A percentile compares a stretch with the other conserved stretches of the same genome.
Evolutionary conservation across 129 eudicot species (phyloP).

Genomic region (Kitagawia praeruptora): DNA sequence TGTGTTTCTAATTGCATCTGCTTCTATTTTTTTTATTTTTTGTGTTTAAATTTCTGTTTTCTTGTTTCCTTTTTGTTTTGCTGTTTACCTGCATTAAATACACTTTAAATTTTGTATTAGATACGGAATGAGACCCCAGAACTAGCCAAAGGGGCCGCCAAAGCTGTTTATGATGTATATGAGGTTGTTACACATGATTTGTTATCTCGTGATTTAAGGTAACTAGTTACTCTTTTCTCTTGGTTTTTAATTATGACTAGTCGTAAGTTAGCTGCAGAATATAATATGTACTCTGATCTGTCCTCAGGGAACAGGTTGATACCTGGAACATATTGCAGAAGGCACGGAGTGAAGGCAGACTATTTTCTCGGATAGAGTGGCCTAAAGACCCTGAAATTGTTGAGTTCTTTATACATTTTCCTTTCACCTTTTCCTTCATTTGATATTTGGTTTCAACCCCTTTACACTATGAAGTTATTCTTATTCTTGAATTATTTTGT

Average conservation of each 20-base stretch:
- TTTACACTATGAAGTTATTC: not conserved
- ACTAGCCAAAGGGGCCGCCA: conserved; percentile 93
- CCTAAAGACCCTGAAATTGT: conserved; percentile 93
- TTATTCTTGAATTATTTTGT: not conserved
- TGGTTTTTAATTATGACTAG: conserved; percentile 1
- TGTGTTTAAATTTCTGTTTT: not conserved
- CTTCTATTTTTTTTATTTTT: not conserved
- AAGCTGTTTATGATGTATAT: conserved; percentile 77
- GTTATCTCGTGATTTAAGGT: conserved; percentile 79
- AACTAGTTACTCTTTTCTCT: not conserved
- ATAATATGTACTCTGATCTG: conserved; percentile 10
- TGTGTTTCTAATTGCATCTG: not conserved
- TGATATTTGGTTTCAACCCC: not conserved
- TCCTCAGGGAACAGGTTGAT: conserved; percentile 77
- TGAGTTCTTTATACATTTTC: conserved; percentile 19
- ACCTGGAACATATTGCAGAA: conserved; percentile 75
- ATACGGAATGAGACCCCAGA: conserved; percentile 60
- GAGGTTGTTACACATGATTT: conserved; percentile 85
- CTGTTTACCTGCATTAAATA: not conserved
- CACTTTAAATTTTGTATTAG: conserved; percentile 22
- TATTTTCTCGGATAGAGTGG: conserved; percentile 87
- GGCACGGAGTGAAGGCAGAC: conserved; percentile 87
- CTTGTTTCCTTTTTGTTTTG: not conserved
- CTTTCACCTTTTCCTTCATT: not conserved
- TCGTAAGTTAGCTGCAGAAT: not conserved